Evolutionary conservation across 768 basidiomycete genomes (phyloP).

Genomic region (Pleurotus pulmonarius): DNA sequence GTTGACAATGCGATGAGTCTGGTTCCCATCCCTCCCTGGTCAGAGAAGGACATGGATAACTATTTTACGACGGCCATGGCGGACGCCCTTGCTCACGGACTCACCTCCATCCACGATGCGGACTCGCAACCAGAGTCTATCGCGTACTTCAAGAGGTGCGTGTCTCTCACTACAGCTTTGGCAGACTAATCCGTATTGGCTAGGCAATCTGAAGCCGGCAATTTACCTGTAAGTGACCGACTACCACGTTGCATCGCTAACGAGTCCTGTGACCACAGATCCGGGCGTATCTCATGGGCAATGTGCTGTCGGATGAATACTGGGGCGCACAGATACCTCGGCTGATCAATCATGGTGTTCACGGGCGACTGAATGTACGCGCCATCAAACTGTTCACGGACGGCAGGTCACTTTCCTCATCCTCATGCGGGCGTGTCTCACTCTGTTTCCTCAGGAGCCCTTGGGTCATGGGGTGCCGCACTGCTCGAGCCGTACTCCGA

Average conservation of each 20-base stretch:
- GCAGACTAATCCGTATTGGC: background rate
- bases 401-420: constrained; percentile 38
- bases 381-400: constrained; percentile 78
- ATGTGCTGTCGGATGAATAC: constrained; percentile 43
- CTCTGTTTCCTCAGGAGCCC: constrained; percentile 51
- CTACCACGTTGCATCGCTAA: background rate
- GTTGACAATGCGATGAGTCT: constrained; percentile 87
- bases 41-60: constrained; percentile 48
- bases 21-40: constrained; percentile 63
- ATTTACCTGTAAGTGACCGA: constrained; percentile 55
- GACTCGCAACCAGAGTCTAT: constrained; percentile 45
- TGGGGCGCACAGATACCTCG: constrained; percentile 65
- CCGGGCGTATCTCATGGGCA: constrained; percentile 61
- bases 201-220: constrained; percentile 66
- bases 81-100: constrained; percentile 72
- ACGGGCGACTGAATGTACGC: constrained; percentile 52
- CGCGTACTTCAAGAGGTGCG: constrained; percentile 63
- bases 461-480: constrained; percentile 92
- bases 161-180: too few relatives aligned
- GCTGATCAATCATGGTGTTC: constrained; percentile 54
- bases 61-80: constrained; percentile 62
- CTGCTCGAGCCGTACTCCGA: constrained; percentile 83
- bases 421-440: background rate
- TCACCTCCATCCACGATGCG: constrained; percentile 90
- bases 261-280: constrained; percentile 31